Evolutionary conservation across 345 rosid species (phyloP).

Genomic region (Psidium friedrichsthalianum): DNA sequence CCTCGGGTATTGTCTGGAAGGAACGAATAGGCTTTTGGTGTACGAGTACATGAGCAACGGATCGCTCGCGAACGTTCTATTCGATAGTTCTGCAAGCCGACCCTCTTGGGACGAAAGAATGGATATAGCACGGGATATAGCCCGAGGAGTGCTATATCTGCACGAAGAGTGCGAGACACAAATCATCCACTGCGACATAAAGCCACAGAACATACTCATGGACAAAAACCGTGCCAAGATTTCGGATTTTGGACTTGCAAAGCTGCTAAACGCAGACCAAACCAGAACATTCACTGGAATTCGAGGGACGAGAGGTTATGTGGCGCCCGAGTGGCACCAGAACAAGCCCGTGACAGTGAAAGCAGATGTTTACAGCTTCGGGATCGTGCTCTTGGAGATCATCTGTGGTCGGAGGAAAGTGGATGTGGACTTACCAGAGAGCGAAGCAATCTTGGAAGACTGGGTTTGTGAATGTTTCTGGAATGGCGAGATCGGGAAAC

Average conservation of each 20-base stretch:
- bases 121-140: conserved; percentile 9
- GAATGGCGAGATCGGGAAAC: background rate
- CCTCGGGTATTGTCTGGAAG: conserved; percentile 10
- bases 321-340: conserved; percentile 19
- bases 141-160: conserved; percentile 5
- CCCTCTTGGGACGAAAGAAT: conserved; percentile 8
- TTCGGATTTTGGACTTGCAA: conserved; percentile 11
- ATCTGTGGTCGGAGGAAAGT: conserved; percentile 3
- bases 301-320: conserved; percentile 15
- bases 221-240: conserved; percentile 7
- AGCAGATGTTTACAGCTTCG: conserved; percentile 22
- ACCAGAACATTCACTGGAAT: conserved; percentile 11
- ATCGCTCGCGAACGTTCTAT: conserved; percentile 11
- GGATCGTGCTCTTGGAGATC: conserved; percentile 16
- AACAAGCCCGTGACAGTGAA: conserved; percentile 14
- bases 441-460: conserved; percentile 7
- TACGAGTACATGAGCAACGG: conserved; percentile 23
- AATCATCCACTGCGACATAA: conserved; percentile 23
- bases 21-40: conserved; percentile 11
- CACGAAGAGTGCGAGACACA: conserved; percentile 18
- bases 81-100: background rate
- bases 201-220: conserved; percentile 19
- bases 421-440: background rate
- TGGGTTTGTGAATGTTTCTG: conserved; percentile 10
- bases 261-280: conserved; percentile 12